Percentiles rank a stretch among this genome's conserved stretches.
Conservation (phyloP, 1,284 basidiomycete species). For the Phlebopus sp. region DNA sequence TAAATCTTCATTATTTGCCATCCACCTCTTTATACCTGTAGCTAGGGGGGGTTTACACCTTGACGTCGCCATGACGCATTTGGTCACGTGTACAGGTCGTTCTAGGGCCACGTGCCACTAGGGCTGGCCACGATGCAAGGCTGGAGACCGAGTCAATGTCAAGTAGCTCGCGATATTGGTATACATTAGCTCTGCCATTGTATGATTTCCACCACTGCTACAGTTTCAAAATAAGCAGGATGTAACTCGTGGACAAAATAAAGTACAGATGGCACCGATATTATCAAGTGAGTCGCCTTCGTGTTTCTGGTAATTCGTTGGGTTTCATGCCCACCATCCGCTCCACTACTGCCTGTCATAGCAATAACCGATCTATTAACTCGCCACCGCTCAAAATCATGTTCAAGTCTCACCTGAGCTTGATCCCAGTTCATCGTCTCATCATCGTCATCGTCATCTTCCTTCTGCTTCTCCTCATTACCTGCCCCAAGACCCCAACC, state of each 20-base stretch:
- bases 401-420: constrained; percentile 45
- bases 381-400: not conserved
- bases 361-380: not conserved
- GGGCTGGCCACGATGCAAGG: too few species aligned
- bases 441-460: constrained; percentile 36
- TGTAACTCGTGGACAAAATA: not conserved
- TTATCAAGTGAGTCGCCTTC: constrained; percentile 23
- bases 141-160: too few species aligned
- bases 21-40: constrained; percentile 1
- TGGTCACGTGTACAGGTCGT: constrained; percentile 2
- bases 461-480: constrained; percentile 42
- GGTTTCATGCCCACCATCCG: constrained; percentile 61
- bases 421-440: constrained; percentile 66
- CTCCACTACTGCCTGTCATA: constrained; percentile 51
- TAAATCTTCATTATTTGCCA: not conserved
- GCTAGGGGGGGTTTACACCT: not conserved
- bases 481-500: constrained; percentile 68
- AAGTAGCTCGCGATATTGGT: too few species aligned
- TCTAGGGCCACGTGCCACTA: too few species aligned
- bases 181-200: too few species aligned
- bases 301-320: constrained; percentile 25
- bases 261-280: not conserved
- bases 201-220: too few species aligned
- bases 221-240: not conserved
- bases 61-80: constrained; percentile 10